Evolutionary conservation across 2,329 filamentous ascomycete genomes (phyloP).

Genomic region (Plectosphaerella cucumerina): DNA sequence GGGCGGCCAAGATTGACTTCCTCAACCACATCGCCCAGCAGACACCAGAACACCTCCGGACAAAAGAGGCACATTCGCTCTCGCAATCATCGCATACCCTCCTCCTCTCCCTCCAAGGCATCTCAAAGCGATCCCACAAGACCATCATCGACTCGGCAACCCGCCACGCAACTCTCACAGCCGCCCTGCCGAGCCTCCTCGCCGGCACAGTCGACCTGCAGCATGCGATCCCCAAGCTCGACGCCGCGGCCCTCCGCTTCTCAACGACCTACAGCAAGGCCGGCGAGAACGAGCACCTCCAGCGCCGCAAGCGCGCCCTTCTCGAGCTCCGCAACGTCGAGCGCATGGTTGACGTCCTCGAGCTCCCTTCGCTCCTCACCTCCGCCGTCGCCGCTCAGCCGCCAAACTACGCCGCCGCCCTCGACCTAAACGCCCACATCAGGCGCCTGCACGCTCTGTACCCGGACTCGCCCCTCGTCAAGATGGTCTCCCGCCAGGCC

Average conservation of each 20-base stretch:
- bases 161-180: slow-evolving; percentile 68
- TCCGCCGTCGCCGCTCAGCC: slow-evolving; percentile 66
- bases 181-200: slow-evolving; percentile 68
- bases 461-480: slow-evolving; percentile 70
- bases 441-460: slow-evolving; percentile 80
- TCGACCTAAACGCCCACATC: slow-evolving; percentile 93
- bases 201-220: slow-evolving; percentile 63
- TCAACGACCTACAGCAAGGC: slow-evolving; percentile 77
- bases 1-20: slow-evolving; percentile 50
- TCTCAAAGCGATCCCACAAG: slow-evolving; percentile 87
- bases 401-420: slow-evolving; percentile 79
- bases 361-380: slow-evolving; percentile 79
- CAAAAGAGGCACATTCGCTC: slow-evolving; percentile 75
- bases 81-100: slow-evolving; percentile 76
- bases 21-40: slow-evolving; percentile 74
- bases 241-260: slow-evolving; percentile 74
- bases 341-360: slow-evolving; percentile 83
- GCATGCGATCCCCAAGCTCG: slow-evolving; percentile 71
- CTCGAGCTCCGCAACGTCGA: slow-evolving; percentile 84
- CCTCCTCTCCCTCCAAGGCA: slow-evolving; percentile 76
- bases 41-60: slow-evolving; percentile 66
- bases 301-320: slow-evolving; percentile 72
- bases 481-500: slow-evolving; percentile 69
- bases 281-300: slow-evolving; percentile 64
- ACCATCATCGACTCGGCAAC: slow-evolving; percentile 76